Conservation (phyloP, 2,329 filamentous ascomycete species). For the Alternaria hordeiaustralica region DNA sequence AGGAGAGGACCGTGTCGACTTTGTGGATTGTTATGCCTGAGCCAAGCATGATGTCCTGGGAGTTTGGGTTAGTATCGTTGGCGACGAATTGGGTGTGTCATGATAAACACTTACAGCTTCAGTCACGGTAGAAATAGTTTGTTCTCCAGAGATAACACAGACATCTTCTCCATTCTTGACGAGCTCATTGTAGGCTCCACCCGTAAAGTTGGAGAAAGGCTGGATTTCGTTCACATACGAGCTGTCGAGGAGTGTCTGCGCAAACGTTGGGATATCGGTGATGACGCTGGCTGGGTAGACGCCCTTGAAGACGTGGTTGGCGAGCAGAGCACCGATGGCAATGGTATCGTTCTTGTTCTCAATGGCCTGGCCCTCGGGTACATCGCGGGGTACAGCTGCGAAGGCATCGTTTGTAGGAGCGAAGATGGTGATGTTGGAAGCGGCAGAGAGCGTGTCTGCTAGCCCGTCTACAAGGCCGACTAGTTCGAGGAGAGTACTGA, state of each 20-base stretch:
- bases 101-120: conserved; percentile 50
- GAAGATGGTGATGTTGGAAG: conserved; percentile 62
- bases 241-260: conserved; percentile 58
- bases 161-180: conserved; percentile 51
- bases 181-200: conserved; percentile 62
- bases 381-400: conserved; percentile 27
- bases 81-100: not conserved
- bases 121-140: conserved; percentile 56
- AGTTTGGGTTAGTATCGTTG: not conserved
- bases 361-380: conserved; percentile 35
- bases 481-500: conserved; percentile 44
- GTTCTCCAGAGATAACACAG: conserved; percentile 59
- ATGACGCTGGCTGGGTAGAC: conserved; percentile 50
- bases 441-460: conserved; percentile 44
- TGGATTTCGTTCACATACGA: conserved; percentile 42
- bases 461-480: conserved; percentile 49
- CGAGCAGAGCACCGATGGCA: conserved; percentile 55
- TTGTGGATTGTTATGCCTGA: conserved; percentile 38
- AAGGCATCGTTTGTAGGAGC: conserved; percentile 63
- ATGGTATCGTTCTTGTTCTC: conserved; percentile 43
- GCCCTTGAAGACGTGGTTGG: conserved; percentile 65
- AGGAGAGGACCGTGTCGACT: conserved; percentile 33
- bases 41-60: conserved; percentile 33
- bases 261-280: conserved; percentile 50
- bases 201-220: conserved; percentile 63